Base-by-base conservation (phyloP, 2,329 filamentous ascomycete genomes). In the Aspergillus awamori region DNA sequence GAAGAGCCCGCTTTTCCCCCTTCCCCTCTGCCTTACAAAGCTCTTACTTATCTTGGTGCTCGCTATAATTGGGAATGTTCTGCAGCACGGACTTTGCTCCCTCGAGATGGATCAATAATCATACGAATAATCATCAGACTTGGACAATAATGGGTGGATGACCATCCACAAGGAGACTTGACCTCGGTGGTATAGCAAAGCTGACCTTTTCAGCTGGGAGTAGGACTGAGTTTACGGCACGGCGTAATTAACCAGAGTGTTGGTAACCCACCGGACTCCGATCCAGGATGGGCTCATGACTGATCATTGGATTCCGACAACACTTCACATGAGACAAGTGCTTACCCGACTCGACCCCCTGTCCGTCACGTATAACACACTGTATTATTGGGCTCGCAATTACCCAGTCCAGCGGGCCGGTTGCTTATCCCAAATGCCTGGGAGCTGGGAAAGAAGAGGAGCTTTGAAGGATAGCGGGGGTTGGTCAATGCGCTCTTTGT, bases 391-490 rank as follows among this genome's bases (percentile, higher is more conserved):
- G 41, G 43, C 43, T 39, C 24, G 20, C 24, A 26, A 56, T 13
- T 45, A 47, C 51, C 54, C 59, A 63, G 54, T 28, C 55, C 59
- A 57, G 53, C 56, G 55, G 59, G 53, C 51, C 52, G 52, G 57
- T 38, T 54, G 52, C 60, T 52, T 49, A 26, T 55, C 53, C 59
- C 58, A 53, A 30, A 57, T 36, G 45, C 30, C 52, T 45, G 58
- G 53, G 36, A 41, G 36, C 38, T 45, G 36, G 53, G 33, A 45
- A 30, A 30, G 47, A 33, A 51, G 33, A 36, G 26, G 26, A 51
- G n/a, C 11, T 51, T 51, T 39, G 26, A 47, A 22, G 58, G 36
- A 57, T 36, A 57, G 48, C 49, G 53, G 47, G 47, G 53, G 47
- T 39, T 57, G 52, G 57, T 39, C 49, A 24, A 53, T 59, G 57